Conservation (phyloP, 1,284 basidiomycete species). For the Heterobasidion parviporum region DNA sequence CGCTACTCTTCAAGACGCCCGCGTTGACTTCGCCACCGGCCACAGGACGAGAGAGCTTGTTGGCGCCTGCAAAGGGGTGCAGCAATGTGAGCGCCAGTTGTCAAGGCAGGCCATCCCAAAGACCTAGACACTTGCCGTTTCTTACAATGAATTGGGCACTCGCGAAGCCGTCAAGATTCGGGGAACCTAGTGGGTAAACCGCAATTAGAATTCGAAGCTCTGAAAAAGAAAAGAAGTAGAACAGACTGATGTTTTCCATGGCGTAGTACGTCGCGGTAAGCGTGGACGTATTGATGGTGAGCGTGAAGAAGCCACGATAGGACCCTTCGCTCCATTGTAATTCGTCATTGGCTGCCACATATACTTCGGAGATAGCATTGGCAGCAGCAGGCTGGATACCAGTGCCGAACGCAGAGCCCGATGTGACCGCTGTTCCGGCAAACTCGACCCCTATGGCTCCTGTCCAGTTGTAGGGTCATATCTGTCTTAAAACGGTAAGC, state of each 20-base stretch:
- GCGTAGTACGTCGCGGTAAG: constrained; percentile 53
- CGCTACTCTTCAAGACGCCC: constrained; percentile 17
- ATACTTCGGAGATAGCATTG: constrained; percentile 30
- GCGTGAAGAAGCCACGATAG: constrained; percentile 55
- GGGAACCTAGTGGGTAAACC: constrained; percentile 20
- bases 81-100: background rate
- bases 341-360: constrained; percentile 41
- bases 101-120: background rate
- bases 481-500: constrained; percentile 13
- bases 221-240: background rate
- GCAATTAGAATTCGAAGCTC: background rate
- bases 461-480: constrained; percentile 47
- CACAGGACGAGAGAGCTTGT: constrained; percentile 48
- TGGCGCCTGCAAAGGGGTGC: constrained; percentile 26
- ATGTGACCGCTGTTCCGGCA: constrained; percentile 58
- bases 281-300: constrained; percentile 35
- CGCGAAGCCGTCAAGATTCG: constrained; percentile 42
- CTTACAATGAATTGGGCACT: constrained; percentile 39
- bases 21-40: constrained; percentile 39
- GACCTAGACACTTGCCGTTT: constrained; percentile 19
- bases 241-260: constrained; percentile 45
- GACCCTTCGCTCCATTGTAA: constrained; percentile 62
- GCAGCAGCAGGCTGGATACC: constrained; percentile 31
- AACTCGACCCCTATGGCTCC: constrained; percentile 58
- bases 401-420: constrained; percentile 41